phyloP scores from a whole-genome alignment of 768 basidiomycete genomes.

The Leccinum subtestaceum region DNA sequence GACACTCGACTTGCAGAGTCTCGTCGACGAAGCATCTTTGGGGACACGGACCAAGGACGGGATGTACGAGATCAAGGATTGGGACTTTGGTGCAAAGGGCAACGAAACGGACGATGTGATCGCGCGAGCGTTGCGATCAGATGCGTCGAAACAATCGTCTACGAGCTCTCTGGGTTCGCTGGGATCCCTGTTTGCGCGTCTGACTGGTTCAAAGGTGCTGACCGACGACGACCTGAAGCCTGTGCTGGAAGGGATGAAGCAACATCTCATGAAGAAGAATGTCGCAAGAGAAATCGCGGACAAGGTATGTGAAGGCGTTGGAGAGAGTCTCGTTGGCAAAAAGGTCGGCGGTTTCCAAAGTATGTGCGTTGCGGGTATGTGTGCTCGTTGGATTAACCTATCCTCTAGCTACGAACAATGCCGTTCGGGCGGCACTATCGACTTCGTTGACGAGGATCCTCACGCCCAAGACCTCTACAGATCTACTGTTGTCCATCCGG shows the following conservation, averaged over 20 bases:
- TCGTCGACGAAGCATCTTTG: conserved; percentile 70
- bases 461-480: conserved; percentile 97
- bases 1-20: conserved; percentile 53
- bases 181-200: conserved; percentile 77
- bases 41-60: conserved; percentile 76
- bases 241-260: conserved; percentile 91
- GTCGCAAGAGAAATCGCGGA: conserved; percentile 95
- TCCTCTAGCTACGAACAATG: conserved; percentile 70
- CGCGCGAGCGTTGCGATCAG: conserved; percentile 52
- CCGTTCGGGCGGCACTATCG: conserved; percentile 80
- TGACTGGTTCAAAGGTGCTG: conserved; percentile 83
- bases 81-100: conserved; percentile 63
- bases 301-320: conserved; percentile 93
- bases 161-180: conserved; percentile 58
- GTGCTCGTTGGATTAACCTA: conserved; percentile 2
- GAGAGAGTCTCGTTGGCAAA: conserved; percentile 83
- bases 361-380: conserved; percentile 34
- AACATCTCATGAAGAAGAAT: conserved; percentile 98
- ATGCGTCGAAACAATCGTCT: conserved; percentile 34
- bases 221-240: conserved; percentile 83
- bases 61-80: conserved; percentile 75
- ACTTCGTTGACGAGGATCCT: conserved; percentile 88
- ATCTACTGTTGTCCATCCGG: conserved; percentile 88
- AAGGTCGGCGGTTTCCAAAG: conserved; percentile 90
- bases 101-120: conserved; percentile 53